Evolutionary conservation across 2,329 filamentous ascomycete species (phyloP).

Genomic region (Whalleya microplaca): DNA sequence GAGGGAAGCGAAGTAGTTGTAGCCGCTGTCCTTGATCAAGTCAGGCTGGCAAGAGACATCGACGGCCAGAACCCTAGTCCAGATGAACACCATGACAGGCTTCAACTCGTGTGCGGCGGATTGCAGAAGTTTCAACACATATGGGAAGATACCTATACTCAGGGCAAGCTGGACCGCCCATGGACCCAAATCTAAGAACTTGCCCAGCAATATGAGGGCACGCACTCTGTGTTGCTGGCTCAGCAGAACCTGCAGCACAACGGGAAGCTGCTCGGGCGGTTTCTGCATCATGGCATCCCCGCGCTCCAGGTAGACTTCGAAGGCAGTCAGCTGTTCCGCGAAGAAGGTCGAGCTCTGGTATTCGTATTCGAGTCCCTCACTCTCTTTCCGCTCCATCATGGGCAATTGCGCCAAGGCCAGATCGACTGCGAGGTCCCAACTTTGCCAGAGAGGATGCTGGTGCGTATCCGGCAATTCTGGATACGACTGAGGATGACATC

Average conservation of each 20-base stretch:
- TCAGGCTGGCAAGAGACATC: conserved; percentile 93
- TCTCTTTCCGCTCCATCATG: conserved; percentile 78
- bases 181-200: conserved; percentile 91
- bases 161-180: conserved; percentile 99
- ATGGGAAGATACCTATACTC: conserved; percentile 98
- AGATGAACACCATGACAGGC: conserved; percentile 99
- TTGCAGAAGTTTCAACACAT: conserved; percentile 95
- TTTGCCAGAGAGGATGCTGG: conserved; percentile 93
- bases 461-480: conserved; percentile 93
- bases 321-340: conserved; percentile 93
- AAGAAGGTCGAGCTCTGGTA: conserved; percentile 97
- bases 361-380: conserved; percentile 76
- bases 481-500: conserved; percentile 91
- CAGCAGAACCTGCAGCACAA: conserved; percentile 91
- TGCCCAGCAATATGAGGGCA: conserved; percentile 87
- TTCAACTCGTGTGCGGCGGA: conserved; percentile 94
- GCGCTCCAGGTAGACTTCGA: conserved; percentile 89
- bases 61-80: conserved; percentile 93
- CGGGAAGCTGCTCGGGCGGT: conserved; percentile 91
- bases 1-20: conserved; percentile 94
- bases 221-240: conserved; percentile 93
- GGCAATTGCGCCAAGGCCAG: conserved; percentile 91
- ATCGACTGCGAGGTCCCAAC: conserved; percentile 96
- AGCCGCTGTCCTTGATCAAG: conserved; percentile 94
- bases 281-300: conserved; percentile 81